phyloP scores from a whole-genome alignment of 805 yeast genomes.

The Suhomyces sp. region DNA sequence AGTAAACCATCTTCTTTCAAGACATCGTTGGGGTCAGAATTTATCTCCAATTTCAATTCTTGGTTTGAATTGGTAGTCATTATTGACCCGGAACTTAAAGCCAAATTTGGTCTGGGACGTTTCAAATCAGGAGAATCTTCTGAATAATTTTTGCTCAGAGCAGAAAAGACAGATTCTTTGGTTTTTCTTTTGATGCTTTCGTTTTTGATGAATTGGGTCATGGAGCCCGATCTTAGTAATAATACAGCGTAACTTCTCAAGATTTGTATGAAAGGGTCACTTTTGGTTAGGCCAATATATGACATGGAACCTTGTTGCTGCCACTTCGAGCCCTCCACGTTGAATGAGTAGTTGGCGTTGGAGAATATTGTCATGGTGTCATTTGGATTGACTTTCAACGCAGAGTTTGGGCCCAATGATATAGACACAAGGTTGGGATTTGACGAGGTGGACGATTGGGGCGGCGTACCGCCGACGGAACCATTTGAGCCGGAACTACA shows the following conservation, averaged over 20 bases:
- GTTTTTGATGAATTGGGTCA: constrained; percentile 26
- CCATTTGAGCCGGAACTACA: background rate
- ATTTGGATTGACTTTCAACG: constrained; percentile 29
- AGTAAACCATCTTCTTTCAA: constrained; percentile 28
- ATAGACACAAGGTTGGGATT: constrained; percentile 15
- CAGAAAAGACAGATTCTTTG: background rate
- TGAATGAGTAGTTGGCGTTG: constrained; percentile 33
- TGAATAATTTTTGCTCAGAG: background rate
- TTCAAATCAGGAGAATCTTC: background rate
- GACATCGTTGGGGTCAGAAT: background rate
- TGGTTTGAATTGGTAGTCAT: background rate
- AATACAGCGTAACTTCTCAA: constrained; percentile 34
- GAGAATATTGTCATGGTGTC: constrained; percentile 34
- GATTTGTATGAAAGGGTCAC: constrained; percentile 38
- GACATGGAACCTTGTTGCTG: constrained; percentile 42
- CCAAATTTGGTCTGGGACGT: background rate
- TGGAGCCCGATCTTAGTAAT: constrained; percentile 33
- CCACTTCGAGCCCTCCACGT: constrained; percentile 37
- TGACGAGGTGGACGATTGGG: background rate
- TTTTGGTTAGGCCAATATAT: constrained; percentile 38
- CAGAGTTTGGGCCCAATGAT: constrained; percentile 35
- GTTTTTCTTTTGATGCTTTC: constrained; percentile 14
- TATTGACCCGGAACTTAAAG: background rate
- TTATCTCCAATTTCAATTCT: background rate
- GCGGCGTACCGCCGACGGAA: background rate